Conservation (phyloP, 2,329 filamentous ascomycete genomes). For the Ceratocystiopsis brevicomis region DNA sequence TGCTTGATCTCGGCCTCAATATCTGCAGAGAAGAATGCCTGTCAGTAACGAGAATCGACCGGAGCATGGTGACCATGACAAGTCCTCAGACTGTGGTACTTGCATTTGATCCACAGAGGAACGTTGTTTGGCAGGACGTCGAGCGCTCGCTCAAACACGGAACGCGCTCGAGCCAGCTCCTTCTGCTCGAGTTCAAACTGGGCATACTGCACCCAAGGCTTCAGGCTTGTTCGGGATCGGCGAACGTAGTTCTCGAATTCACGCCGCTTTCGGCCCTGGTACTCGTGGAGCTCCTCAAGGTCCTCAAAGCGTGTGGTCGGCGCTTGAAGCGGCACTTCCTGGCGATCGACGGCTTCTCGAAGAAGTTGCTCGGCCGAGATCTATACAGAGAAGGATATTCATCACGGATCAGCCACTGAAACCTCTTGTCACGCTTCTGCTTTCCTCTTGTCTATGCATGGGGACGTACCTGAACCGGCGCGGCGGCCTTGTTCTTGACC, state of each 20-base stretch:
- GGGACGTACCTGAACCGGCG: conserved; percentile 38
- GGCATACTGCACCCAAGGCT: conserved; percentile 98
- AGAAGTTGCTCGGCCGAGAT: conserved; percentile 95
- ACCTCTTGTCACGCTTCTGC: too few species aligned
- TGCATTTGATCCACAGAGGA: conserved; percentile 52
- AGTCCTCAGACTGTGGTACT: neutral
- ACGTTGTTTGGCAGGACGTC: conserved; percentile 82
- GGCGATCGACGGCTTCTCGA: conserved; percentile 88
- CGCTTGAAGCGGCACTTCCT: conserved; percentile 72
- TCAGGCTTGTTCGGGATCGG: conserved; percentile 85
- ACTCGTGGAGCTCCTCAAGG: conserved; percentile 93
- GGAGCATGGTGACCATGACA: neutral
- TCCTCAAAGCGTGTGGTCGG: conserved; percentile 92
- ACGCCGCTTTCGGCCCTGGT: conserved; percentile 84
- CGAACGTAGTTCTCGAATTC: conserved; percentile 97
- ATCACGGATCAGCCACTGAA: too few species aligned
- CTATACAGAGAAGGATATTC: conserved; percentile 28
- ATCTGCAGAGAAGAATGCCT: conserved; percentile 19
- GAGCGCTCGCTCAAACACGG: conserved; percentile 84
- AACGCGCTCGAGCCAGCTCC: conserved; percentile 78
- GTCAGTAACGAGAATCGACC: conserved; percentile 35
- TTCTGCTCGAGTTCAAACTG: conserved; percentile 97
- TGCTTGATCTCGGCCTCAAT: conserved; percentile 93
- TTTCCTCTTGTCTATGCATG: conserved; percentile 19
- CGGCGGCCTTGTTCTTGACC: conserved; percentile 97